phyloP scores from a whole-genome alignment of 176 grass and related monocot genomes.

The Eleusine indica region DNA sequence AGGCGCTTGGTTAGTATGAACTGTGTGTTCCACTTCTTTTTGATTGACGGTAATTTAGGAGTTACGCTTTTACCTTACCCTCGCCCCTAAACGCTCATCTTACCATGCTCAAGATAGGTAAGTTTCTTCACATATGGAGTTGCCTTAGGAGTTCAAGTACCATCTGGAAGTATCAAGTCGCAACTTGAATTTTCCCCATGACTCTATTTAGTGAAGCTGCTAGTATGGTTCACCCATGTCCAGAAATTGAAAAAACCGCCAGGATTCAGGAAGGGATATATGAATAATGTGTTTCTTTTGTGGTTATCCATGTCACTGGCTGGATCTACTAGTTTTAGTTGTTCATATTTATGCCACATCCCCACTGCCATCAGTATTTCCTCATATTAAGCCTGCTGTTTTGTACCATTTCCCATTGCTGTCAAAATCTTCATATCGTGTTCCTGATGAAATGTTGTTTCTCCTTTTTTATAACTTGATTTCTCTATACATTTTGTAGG shows the following conservation, averaged over 20 bases:
- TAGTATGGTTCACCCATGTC: neutral
- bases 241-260: neutral
- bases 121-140: neutral
- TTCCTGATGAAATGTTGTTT: slow-evolving; percentile 25
- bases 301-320: neutral
- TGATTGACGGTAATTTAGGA: neutral
- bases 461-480: neutral
- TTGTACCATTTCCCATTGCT: neutral
- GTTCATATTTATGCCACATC: slow-evolving; percentile 22
- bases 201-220: neutral
- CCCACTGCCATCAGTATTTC: neutral
- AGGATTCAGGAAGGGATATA: neutral
- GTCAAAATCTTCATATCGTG: neutral
- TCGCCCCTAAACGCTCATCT: neutral
- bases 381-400: neutral
- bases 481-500: neutral
- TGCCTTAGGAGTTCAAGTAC: neutral
- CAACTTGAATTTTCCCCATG: neutral
- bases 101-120: neutral
- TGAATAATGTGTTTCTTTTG: neutral
- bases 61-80: neutral
- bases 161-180: neutral
- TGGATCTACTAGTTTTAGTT: neutral
- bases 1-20: neutral
- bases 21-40: neutral